A percentile compares a stretch with the other conserved stretches of the same genome.
phyloP scores from a whole-genome alignment of 2,329 filamentous ascomycete genomes.

The Nemania bipapillata region DNA sequence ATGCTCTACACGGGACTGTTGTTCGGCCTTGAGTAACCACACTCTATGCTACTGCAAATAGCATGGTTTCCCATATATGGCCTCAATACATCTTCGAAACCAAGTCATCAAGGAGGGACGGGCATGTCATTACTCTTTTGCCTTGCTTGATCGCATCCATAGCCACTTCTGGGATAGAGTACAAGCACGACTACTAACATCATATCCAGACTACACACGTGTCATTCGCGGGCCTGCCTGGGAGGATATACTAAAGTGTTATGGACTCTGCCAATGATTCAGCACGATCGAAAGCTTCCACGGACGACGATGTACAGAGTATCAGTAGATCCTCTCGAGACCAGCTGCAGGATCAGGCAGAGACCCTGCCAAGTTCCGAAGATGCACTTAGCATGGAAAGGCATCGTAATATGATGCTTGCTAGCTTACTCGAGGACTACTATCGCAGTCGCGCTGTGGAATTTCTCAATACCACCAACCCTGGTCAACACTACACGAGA shows the following conservation, averaged over 20 bases:
- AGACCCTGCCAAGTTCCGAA: slow-evolving; percentile 33
- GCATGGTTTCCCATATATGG: slow-evolving; percentile 1
- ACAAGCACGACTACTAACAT: slow-evolving; percentile 10
- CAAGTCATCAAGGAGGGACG: not conserved
- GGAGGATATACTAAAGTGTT: slow-evolving; percentile 14
- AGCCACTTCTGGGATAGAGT: slow-evolving; percentile 1
- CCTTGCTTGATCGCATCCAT: not conserved
- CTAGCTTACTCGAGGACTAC: slow-evolving; percentile 50
- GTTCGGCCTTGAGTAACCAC: not conserved
- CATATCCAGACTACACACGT: slow-evolving; percentile 13
- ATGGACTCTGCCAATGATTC: slow-evolving; percentile 39
- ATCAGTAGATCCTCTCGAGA: slow-evolving; percentile 36
- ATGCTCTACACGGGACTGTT: not conserved
- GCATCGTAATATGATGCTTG: slow-evolving; percentile 51
- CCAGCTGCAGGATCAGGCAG: slow-evolving; percentile 10
- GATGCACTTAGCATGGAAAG: slow-evolving; percentile 42
- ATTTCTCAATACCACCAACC: slow-evolving; percentile 44
- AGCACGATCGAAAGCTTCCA: slow-evolving; percentile 24
- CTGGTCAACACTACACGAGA: slow-evolving; percentile 44
- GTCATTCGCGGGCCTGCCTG: not conserved
- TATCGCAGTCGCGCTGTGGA: slow-evolving; percentile 48
- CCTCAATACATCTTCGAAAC: not conserved
- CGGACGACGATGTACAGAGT: slow-evolving; percentile 39
- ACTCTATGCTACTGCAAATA: not conserved
- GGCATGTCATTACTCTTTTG: not conserved